These are phyloP conservation scores for Tricholomella constricta DNA, from an alignment of 768 basidiomycete species.

Conservation along the genomic window DNA sequence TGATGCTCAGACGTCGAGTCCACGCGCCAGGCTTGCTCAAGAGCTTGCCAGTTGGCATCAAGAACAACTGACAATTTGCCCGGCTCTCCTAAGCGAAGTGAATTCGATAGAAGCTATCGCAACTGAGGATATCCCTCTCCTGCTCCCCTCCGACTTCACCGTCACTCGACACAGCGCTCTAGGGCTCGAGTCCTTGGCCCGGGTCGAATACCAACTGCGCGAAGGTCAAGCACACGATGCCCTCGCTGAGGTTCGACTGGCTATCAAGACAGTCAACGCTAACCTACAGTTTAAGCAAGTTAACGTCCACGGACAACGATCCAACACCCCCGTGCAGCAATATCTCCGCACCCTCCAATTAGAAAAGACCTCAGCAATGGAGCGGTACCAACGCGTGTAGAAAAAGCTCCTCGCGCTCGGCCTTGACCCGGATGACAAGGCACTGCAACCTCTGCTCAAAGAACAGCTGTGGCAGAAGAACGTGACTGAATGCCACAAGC, in stretches of 20 bases:
- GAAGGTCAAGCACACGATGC: slow-evolving; percentile 31
- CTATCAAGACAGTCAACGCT: slow-evolving; percentile 21
- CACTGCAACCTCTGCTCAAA: slow-evolving; percentile 19
- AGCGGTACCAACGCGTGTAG: slow-evolving; percentile 17
- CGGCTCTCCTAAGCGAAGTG: neutral
- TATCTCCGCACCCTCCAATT: slow-evolving; percentile 18
- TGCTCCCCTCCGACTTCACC: slow-evolving; percentile 20
- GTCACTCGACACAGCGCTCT: neutral
- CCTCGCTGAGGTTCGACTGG: slow-evolving; percentile 21
- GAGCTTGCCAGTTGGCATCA: neutral
- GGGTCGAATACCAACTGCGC: slow-evolving; percentile 20
- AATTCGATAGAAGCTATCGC: neutral
- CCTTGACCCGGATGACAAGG: slow-evolving; percentile 7
- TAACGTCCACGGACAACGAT: slow-evolving; percentile 23
- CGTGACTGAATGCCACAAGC: slow-evolving; percentile 9
- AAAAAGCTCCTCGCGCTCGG: slow-evolving; percentile 18
- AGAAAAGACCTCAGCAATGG: slow-evolving; percentile 16
- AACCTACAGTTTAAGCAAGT: slow-evolving; percentile 23
- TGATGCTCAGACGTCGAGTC: neutral
- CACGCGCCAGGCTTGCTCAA: neutral
- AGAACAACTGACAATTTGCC: neutral
- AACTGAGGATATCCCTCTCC: slow-evolving; percentile 1
- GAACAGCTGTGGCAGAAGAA: slow-evolving; percentile 20
- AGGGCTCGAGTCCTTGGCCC: slow-evolving; percentile 7
- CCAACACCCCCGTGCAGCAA: slow-evolving; percentile 22